Evolutionary conservation across 768 basidiomycete species (phyloP), one percentile per base, ranked within the genome.

Genomic region (Leucocoprinus birnbaumii): DNA sequence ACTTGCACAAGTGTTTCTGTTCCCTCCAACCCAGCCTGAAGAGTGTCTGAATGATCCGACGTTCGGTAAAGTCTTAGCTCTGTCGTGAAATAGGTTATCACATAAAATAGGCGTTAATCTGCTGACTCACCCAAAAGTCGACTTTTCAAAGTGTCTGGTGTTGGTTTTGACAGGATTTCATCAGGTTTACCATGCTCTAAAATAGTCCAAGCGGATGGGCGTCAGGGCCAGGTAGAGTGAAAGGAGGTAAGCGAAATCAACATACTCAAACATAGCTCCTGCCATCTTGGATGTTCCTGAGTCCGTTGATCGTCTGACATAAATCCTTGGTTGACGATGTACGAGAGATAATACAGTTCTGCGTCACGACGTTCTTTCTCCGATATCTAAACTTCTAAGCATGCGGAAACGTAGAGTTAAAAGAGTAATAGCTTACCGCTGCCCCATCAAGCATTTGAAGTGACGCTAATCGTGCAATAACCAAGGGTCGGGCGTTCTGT

Each of bases 331-430:
- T 76, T 79, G 50, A 75, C 73, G 58, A 91, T 71, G 58, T 77
- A 74, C 10, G 89, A 87, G 47, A 94, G 75, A 69, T 94, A 96
- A 65, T 89, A 89, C 22, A 91, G 65, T 68, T 96, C 93, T 47
- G 84, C 82, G 62, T 95, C 93, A n/a, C 70, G 73, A 38, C 93
- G 79, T 66, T 94, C 90, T 59, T 78, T 83, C 8, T 66, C 59
- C 8, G 86, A 80, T 43, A 94, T 81, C 90, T 94, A 58, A 51
- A 52, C 40, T 44, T 24, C 16, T 56, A 21, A 53, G 42, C 18
- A 37, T 18, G 11, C 2, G n/a, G 47, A 24, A 53, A 27, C 38
- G 31, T 35, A 53, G 21, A 46, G 18, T 26, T 51, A 47, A 26
- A 6, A 38, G 51, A 55, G 55, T 52, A 4, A 44, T 37, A 37